Base-by-base conservation (phyloP, 495 filamentous ascomycete species). In the Penicillium ucsense region DNA sequence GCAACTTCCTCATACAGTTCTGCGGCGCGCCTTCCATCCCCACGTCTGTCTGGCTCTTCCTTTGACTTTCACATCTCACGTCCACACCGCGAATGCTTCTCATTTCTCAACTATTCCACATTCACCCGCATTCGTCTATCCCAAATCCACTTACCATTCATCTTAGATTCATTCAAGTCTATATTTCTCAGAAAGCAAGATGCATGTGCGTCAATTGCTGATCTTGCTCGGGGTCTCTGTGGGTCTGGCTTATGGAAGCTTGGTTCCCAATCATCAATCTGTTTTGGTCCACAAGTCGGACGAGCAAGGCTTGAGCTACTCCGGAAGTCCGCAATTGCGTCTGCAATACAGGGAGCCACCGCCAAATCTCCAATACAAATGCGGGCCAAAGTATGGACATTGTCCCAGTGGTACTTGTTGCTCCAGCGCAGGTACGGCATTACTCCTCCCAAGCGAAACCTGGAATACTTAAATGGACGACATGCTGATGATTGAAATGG, bases 331-430 rank as follows among this genome's bases (percentile, higher is more conserved):
- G 20, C 20, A 20, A 2, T 20, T 35, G 27, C 37, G 43, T 33
- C 50, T 60, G 20, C 47, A 50, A n/a, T 38, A 35, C 20, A 60
- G 61, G 37, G 58, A 48, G 27, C 45, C 44, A 12, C 41, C 53
- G 12, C 40, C 48, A 34, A 50, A 51, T 11, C 38, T 47, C 7
- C 56, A 63, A 12, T 59, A 55, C 41, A 59, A 64, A 46, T 75
- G 72, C 44, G 72, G 72, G 31, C 58, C 63, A 11, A 54, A 54
- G 6, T 57, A 62, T 41, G 78, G 77, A 27, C 69, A 60, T 41
- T 87, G 84, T 55, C 55, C 73, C 3, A 43, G 67, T 3, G 74
- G 70, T 8, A 70, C 78, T 33, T 87, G 84, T 53, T 88, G 84
- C 61, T 87, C 83, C 28, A 51, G 57, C 45, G 74, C 76, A 59